Evolutionary conservation across 306 rosid genomes (phyloP), one percentile per base, ranked within the genome.

Genomic region (Inga oerstediana): DNA sequence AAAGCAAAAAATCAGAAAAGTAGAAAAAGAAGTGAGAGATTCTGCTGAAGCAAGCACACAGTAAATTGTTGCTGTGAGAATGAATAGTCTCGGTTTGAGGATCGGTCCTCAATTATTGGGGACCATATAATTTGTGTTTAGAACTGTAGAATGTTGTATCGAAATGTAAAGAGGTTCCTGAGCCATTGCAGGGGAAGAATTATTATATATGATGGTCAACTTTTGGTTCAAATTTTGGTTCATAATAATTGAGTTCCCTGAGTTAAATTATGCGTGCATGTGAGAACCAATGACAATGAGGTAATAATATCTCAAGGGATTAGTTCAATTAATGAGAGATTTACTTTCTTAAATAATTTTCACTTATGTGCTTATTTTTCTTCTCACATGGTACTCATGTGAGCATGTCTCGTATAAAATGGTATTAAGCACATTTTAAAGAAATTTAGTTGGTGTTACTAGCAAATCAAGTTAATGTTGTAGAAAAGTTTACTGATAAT

Each of bases 51-150:
- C 69, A 54, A 65, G 52, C 45, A 56, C 54, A 46, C 20, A 59
- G 67, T 69, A 73, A 67, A 52, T 65, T 80, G 87, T 72, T 52
- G 45, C 71, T 75, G 20, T 72, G 45, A 49, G 69, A 46, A 76
- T 27, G 20, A 24, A 27, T 44, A 58, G 39, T 77, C 46, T 74
- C 41, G 61, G 48, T 54, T 49, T 61, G 61, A 81, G 75, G 61
- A 48, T 22, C 43, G 48, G 51, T 71, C 75, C 46, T 87, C 76
- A 43, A 20, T 48, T 78, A 75, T 48, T 52, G 72, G 13, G 65
- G 65, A 58, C 65, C 5, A 8, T 58, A 58, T 58, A n/a, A 58
- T 82, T 51, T 69, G 44, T 81, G 24, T 77, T 54, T 5, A 51
- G 52, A 65, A 70, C 49, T 10, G 37, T 56, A 14, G 85, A 76